Percentiles rank a stretch among this genome's conserved stretches.
phyloP scores from a whole-genome alignment of 78 protist species.

The Cavenderia fasciculata region DNA sequence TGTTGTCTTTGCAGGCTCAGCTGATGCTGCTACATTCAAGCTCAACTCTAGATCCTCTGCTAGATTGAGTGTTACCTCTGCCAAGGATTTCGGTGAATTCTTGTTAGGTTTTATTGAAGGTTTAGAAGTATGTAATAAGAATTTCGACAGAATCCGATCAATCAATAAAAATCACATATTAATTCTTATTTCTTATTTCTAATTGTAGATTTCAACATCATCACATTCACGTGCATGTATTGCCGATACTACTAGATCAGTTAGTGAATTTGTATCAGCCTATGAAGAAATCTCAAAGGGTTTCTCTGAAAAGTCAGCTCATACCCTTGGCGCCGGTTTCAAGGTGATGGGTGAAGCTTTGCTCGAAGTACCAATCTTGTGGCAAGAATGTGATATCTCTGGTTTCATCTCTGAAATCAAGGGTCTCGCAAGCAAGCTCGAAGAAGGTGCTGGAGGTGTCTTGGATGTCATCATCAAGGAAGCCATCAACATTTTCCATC shows the following conservation, averaged over 20 bases:
- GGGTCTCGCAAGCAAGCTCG: neutral
- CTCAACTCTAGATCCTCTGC: no score
- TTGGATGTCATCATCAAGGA: slow-evolving; percentile 30
- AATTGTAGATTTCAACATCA: neutral
- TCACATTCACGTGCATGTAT: slow-evolving; percentile 17
- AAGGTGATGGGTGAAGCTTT: slow-evolving; percentile 28
- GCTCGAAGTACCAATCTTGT: neutral
- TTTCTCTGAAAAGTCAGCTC: neutral
- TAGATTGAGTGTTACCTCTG: neutral
- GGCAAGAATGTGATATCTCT: slow-evolving; percentile 24
- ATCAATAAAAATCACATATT: neutral
- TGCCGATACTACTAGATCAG: neutral
- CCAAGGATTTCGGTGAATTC: slow-evolving; percentile 30
- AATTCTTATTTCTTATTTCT: neutral
- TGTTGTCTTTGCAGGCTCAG: no score
- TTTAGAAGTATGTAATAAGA: slow-evolving; percentile 11
- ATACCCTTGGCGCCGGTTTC: neutral
- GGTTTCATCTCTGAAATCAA: slow-evolving; percentile 31
- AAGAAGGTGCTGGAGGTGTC: slow-evolving; percentile 12
- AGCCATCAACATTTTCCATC: slow-evolving; percentile 45
- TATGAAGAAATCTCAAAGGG: slow-evolving; percentile 3
- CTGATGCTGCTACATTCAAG: no score
- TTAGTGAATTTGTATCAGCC: neutral
- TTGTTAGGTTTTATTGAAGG: slow-evolving; percentile 27
- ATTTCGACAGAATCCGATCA: neutral